phyloP scores from a whole-genome alignment of 139 green algal species.

The Mychonastes homosphaera region DNA sequence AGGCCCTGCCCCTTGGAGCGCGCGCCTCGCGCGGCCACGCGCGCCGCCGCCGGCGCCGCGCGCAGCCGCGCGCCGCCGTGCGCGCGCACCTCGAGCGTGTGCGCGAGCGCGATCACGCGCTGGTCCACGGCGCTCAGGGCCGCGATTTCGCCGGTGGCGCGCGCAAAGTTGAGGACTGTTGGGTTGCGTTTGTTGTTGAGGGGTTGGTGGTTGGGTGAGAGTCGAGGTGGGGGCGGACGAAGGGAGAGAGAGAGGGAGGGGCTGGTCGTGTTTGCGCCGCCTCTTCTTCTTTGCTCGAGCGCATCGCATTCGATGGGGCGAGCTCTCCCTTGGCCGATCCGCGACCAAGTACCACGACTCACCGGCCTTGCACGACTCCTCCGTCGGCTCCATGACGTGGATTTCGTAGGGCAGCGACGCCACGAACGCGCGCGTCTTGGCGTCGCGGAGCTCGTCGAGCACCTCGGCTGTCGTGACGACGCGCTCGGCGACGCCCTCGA shows the following conservation, averaged over 20 bases:
- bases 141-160: conserved; percentile 75
- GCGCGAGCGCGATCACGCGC: conserved; percentile 70
- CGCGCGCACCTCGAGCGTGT: conserved; percentile 57
- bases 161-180: conserved; percentile 74
- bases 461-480: conserved; percentile 69
- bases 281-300: too few relatives aligned
- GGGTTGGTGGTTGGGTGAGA: too few relatives aligned
- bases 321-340: too few relatives aligned
- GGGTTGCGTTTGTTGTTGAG: background rate
- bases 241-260: too few relatives aligned
- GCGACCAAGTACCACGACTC: too few relatives aligned
- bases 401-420: conserved; percentile 47
- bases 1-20: conserved; percentile 22
- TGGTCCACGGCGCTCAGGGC: conserved; percentile 70
- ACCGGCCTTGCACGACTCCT: conserved; percentile 63
- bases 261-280: too few relatives aligned
- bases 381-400: conserved; percentile 45
- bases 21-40: too few relatives aligned
- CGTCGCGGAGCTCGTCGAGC: conserved; percentile 64
- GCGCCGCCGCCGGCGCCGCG: too few relatives aligned
- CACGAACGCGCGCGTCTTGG: conserved; percentile 49
- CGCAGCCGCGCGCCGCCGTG: conserved; percentile 56
- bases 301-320: too few relatives aligned
- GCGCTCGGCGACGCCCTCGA: conserved; percentile 43
- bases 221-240: too few relatives aligned